phyloP scores from a whole-genome alignment of 108 stramenopile species.

The Cylindrotheca fusiformis region DNA sequence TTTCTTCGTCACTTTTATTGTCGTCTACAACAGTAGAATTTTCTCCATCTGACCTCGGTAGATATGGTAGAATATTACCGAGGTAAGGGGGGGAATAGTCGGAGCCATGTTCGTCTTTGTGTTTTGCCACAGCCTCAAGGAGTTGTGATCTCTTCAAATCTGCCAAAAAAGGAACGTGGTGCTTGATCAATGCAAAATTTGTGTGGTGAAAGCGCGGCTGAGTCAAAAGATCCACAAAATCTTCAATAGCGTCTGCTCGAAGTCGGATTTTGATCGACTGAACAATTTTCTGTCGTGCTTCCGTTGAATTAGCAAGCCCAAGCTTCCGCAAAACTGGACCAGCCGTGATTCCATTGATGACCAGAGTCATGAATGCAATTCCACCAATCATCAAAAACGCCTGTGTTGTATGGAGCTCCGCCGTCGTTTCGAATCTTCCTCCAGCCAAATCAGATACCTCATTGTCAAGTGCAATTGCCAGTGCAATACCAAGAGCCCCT shows the following conservation, averaged over 20 bases:
- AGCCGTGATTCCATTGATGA: slow-evolving; percentile 56
- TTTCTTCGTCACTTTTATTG: slow-evolving; percentile 9
- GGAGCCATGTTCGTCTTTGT: slow-evolving; percentile 30
- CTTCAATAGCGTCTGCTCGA: slow-evolving; percentile 26
- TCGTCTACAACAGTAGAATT: slow-evolving; percentile 9
- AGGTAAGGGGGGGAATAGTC: slow-evolving; percentile 47
- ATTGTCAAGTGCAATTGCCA: slow-evolving; percentile 71
- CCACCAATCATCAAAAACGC: slow-evolving; percentile 48
- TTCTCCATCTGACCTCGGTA: slow-evolving; percentile 11
- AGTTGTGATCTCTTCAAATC: slow-evolving; percentile 50
- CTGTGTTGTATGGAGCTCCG: slow-evolving; percentile 14
- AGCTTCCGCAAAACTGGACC: slow-evolving; percentile 54
- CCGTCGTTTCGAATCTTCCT: slow-evolving; percentile 5
- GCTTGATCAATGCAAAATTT: slow-evolving; percentile 54
- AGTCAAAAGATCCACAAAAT: slow-evolving; percentile 43
- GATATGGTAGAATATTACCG: slow-evolving; percentile 40
- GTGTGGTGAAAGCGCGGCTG: slow-evolving; percentile 41
- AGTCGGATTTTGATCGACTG: slow-evolving; percentile 24
- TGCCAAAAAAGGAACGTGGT: slow-evolving; percentile 49
- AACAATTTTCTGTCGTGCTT: slow-evolving; percentile 44
- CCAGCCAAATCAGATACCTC: slow-evolving; percentile 25
- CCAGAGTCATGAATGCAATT: slow-evolving; percentile 48
- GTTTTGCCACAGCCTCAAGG: slow-evolving; percentile 36
- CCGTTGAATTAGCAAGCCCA: slow-evolving; percentile 55
- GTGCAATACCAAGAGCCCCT: slow-evolving; percentile 82